Base-by-base conservation (phyloP, 495 filamentous ascomycete species). In the Friedmanniomyces simplex region DNA sequence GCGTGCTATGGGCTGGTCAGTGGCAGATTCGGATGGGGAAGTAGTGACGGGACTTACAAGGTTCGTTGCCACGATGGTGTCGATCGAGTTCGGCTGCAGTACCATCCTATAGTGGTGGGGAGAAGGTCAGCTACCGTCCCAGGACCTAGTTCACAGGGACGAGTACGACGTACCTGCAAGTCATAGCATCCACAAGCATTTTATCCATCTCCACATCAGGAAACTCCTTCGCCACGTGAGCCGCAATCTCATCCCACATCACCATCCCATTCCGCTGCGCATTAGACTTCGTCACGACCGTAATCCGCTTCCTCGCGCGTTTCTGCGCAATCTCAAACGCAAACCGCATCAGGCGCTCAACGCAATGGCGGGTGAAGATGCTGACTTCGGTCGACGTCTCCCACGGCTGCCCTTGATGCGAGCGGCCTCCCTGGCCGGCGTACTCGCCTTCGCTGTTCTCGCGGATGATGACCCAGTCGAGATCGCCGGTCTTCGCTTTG, bases 171-270 rank as follows among this genome's bases (percentile, higher is more conserved):
- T 32, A 32, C 28, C 28, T 62, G 34, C 68, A 67, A 0, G 71
- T 73, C 71, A 73, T 73, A 0, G 71, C 71, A 59, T 73, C 71
- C 1, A 73, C 71, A 13, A 73, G 62, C 71, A 73, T 73, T 57
- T 72, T 72, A 46, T 73, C 69, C 24, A 57, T 63, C 52, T 63
- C 57, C 0, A 71, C 60, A 34, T 71, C 69, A 21, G 63, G 62
- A 62, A 68, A 73, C 25, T 69, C 67, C 52, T 67, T 66, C 24
- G 54, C 60, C 1, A 72, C 62, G 26, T 72, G 54, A 22, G 60
- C 41, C 34, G 69, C 71, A n/a, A 73, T 50, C 28, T 63, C 59
- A 60, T 73, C 71, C 71, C 71, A 73, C 32, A 73, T 62, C 51
- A 73, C 71, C 69, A 73, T 71, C 7, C 71, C 71, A 52, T 73